These are phyloP conservation scores for Fraxinus sp. DNA, from an alignment of 305 asterid genomes.

Conservation along the genomic window DNA sequence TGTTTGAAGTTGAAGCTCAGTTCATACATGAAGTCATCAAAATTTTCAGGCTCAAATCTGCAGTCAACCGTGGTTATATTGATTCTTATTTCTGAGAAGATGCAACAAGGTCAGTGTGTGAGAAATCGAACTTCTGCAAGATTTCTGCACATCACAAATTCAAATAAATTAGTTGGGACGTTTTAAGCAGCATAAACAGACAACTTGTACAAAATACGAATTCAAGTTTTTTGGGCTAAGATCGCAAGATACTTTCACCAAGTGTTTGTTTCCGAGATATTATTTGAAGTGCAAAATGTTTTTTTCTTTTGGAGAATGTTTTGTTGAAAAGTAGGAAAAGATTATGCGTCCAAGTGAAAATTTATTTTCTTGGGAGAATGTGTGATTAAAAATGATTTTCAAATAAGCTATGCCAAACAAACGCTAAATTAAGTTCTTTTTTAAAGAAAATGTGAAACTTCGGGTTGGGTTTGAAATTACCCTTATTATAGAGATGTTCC, in stretches of 20 bases:
- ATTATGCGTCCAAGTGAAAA: too few relatives aligned
- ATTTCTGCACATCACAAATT: neutral
- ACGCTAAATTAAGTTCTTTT: neutral
- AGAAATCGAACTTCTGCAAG: neutral
- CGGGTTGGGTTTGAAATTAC: neutral
- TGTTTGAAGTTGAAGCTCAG: neutral
- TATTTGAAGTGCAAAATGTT: too few relatives aligned
- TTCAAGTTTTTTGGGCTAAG: too few relatives aligned
- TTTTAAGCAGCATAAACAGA: neutral
- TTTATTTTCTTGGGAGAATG: neutral
- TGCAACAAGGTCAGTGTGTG: neutral
- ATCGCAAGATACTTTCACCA: too few relatives aligned
- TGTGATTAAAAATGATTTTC: too few relatives aligned
- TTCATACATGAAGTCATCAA: neutral
- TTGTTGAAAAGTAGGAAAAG: too few relatives aligned
- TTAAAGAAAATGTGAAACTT: neutral
- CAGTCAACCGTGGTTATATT: neutral
- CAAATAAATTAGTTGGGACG: neutral
- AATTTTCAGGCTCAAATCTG: neutral
- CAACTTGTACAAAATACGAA: neutral
- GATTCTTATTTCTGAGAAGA: neutral
- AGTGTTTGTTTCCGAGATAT: too few relatives aligned
- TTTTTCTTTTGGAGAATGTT: neutral
- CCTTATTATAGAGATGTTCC: neutral
- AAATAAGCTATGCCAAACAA: too few relatives aligned